A percentile compares a stretch with the other conserved stretches of the same genome.
Evolutionary conservation across 148 eudicot genomes (phyloP).

Genomic region (Arbutus unedo): DNA sequence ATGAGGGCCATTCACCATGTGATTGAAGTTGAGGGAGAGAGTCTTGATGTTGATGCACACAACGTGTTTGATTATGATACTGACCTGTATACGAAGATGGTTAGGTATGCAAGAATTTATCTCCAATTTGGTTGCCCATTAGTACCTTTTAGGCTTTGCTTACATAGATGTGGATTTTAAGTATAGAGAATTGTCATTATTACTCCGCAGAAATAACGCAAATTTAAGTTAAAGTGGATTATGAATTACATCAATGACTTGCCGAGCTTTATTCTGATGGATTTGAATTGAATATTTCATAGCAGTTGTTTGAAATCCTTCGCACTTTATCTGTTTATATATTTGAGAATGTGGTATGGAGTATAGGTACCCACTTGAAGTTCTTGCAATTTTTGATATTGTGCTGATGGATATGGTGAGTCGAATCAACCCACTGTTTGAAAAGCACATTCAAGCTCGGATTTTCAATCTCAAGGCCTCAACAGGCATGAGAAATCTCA

Average conservation of each 20-base stretch:
- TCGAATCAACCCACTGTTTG: conserved; percentile 62
- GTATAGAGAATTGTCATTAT: background rate
- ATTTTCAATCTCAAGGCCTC: conserved; percentile 80
- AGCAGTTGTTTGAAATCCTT: background rate
- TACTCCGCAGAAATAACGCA: background rate
- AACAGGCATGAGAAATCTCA: conserved; percentile 83
- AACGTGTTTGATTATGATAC: conserved; percentile 83
- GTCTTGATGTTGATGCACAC: conserved; percentile 86
- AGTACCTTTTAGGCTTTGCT: background rate
- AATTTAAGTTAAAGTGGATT: background rate
- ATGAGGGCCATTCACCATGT: conserved; percentile 68
- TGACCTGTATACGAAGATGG: conserved; percentile 91
- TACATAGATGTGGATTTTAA: background rate
- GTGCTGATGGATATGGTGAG: conserved; percentile 92
- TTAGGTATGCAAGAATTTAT: conserved; percentile 28
- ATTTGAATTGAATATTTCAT: background rate
- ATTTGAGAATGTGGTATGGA: background rate
- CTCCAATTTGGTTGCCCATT: background rate
- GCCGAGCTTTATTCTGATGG: background rate
- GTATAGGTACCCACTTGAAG: conserved; percentile 74
- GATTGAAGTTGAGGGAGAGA: conserved; percentile 80
- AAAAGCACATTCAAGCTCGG: conserved; percentile 89
- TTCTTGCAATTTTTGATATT: conserved; percentile 91
- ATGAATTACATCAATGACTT: background rate
- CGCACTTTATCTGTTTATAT: background rate